Conservation (phyloP, 2,329 filamentous ascomycete genomes). For the Xylaria sp. region DNA sequence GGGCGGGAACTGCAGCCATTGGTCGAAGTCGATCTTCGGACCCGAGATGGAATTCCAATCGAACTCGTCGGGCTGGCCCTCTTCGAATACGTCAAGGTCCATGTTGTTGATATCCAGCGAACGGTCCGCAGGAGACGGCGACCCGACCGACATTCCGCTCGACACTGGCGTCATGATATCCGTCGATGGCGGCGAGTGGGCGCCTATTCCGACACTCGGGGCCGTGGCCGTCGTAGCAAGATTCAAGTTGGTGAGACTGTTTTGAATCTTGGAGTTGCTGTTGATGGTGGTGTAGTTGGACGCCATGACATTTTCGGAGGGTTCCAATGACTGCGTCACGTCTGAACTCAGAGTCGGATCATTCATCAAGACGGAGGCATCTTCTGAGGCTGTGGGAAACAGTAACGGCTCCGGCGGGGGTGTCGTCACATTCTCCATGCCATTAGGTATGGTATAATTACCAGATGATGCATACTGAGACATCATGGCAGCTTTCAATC, state of each 20-base stretch:
- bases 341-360: constrained; percentile 30
- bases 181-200: constrained; percentile 42
- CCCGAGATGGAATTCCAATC: constrained; percentile 65
- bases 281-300: constrained; percentile 14
- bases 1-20: constrained; percentile 67
- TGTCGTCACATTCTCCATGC: constrained; percentile 53
- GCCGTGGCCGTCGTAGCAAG: not conserved
- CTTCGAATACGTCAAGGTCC: constrained; percentile 53
- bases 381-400: constrained; percentile 40
- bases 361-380: constrained; percentile 17
- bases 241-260: constrained; percentile 19
- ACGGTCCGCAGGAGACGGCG: constrained; percentile 37
- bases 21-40: constrained; percentile 67
- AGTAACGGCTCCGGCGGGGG: constrained; percentile 64
- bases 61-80: constrained; percentile 58
- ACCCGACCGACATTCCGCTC: constrained; percentile 33
- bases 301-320: constrained; percentile 17
- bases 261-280: constrained; percentile 17
- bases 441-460: constrained; percentile 31
- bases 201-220: not conserved
- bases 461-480: constrained; percentile 39
- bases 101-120: constrained; percentile 60
- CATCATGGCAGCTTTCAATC: constrained; percentile 39
- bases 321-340: constrained; percentile 24
- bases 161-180: constrained; percentile 45